Conservation (phyloP, 176 grass and related monocot genomes). For the Avena atlantica region DNA sequence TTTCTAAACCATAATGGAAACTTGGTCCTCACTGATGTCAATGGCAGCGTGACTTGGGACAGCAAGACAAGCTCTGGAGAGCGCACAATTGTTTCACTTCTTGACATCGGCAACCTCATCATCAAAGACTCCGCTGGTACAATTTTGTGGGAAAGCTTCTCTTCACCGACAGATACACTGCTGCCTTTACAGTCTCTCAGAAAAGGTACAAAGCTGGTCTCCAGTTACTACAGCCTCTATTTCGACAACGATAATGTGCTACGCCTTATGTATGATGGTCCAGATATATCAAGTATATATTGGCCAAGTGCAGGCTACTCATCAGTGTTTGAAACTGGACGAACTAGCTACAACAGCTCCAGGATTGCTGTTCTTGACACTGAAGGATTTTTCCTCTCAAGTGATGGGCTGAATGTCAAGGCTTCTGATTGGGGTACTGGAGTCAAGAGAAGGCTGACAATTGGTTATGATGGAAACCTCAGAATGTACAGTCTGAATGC, state of each 20-base stretch:
- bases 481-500: constrained; percentile 62
- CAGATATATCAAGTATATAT: constrained; percentile 55
- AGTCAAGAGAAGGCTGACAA: constrained; percentile 29
- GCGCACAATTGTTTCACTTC: constrained; percentile 25
- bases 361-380: constrained; percentile 40
- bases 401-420: constrained; percentile 20
- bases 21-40: constrained; percentile 43
- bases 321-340: neutral
- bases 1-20: constrained; percentile 30
- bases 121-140: constrained; percentile 21
- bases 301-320: constrained; percentile 31
- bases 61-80: constrained; percentile 19
- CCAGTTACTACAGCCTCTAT: constrained; percentile 47
- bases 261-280: constrained; percentile 53
- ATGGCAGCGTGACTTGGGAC: constrained; percentile 46
- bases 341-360: constrained; percentile 51
- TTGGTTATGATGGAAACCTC: constrained; percentile 54
- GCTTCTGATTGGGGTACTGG: constrained; percentile 34
- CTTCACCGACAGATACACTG: constrained; percentile 59
- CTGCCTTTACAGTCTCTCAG: constrained; percentile 45
- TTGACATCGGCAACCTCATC: constrained; percentile 40
- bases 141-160: constrained; percentile 58
- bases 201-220: constrained; percentile 36
- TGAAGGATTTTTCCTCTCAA: constrained; percentile 38
- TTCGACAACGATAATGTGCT: constrained; percentile 62